Evolutionary conservation across 139 green algal genomes (phyloP), one percentile per base, ranked within the genome.

Genomic region (Volvox reticuliferus): DNA sequence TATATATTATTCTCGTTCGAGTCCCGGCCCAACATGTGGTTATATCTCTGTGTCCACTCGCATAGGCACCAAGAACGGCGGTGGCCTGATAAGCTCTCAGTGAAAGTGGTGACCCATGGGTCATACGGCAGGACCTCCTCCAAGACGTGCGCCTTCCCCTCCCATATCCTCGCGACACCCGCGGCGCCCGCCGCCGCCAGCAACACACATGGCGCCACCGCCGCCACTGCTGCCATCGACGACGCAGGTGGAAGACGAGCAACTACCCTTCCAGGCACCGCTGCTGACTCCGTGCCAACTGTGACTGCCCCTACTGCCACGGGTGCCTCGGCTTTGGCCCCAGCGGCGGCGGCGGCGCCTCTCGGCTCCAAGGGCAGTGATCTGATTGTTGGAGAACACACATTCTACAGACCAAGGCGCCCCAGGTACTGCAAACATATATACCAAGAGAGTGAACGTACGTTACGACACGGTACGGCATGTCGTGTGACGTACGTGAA

Each of bases 71-170:
- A 81, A 44, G 67, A 89, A 33, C 67, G 36, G 13, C 83, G 67
- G 19, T 89, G 83, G 83, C 83, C 83, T 13, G 2, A 5, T 16
- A 67, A 33, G 22, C 83, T 89, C 50, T 16, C 30, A 17, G 36
- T 89, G 67, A 24, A 80, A 68, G 22, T 89, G 36, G 68, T 80
- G 26, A 89, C 83, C 37, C 83, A 89, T 68, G 83, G 67, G 35
- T 16, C 83, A 1, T n/a, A 28, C 18, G 68, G 83, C 67, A 26
- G 35, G 19, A 80, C 83, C 67, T 32, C 83, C 13, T 18, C 83
- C 3, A 78, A 75, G 61, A 71, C 67, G 35, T 67, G 35, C 67
- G 67, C 83, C 68, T 89, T 89, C 36, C 83, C 83, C 0, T 62
- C 83, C 16, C 67, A 36, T 33, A 17, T 33, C 13, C 83, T 89